phyloP scores from a whole-genome alignment of 208 protist species.

The Leptomonas pyrrhocoris region DNA sequence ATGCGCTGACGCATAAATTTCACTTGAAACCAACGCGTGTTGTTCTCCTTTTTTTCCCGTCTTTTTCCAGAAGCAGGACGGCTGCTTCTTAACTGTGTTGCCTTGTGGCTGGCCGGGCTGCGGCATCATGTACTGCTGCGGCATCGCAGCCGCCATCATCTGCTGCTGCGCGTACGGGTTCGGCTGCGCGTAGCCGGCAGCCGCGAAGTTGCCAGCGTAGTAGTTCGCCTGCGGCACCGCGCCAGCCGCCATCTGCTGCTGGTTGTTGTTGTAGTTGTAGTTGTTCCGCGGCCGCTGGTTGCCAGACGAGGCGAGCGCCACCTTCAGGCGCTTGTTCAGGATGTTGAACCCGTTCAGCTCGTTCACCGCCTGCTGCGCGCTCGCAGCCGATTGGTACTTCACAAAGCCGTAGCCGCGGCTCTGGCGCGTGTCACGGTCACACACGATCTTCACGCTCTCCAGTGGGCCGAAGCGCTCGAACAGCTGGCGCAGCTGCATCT shows the following conservation, averaged over 20 bases:
- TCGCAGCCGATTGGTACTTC: conserved; percentile 76
- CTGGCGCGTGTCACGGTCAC: conserved; percentile 80
- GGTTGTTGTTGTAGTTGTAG: conserved; percentile 35
- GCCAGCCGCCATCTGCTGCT: conserved; percentile 10
- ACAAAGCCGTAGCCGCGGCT: conserved; percentile 91
- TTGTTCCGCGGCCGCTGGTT: conserved; percentile 63
- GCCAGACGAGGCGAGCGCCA: conserved; percentile 70
- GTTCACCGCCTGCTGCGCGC: conserved; percentile 76
- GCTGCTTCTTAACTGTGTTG: too few relatives aligned
- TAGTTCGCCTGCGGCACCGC: conserved; percentile 41
- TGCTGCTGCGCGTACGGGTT: conserved; percentile 81
- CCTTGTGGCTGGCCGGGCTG: conserved; percentile 40
- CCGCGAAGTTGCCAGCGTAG: conserved; percentile 57
- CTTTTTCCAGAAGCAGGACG: too few relatives aligned
- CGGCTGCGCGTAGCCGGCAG: conserved; percentile 53
- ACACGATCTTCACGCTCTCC: conserved; percentile 89
- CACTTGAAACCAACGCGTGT: too few relatives aligned
- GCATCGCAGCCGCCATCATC: conserved; percentile 49
- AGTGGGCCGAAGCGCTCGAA: conserved; percentile 87
- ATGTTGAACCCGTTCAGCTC: conserved; percentile 85
- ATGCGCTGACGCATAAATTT: too few relatives aligned
- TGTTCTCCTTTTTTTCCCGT: too few relatives aligned
- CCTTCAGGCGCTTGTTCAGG: conserved; percentile 90
- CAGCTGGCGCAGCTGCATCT: conserved; percentile 79
- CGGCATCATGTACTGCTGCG: conserved; percentile 64